These are phyloP conservation scores for Oryza meyeriana DNA, from an alignment of 176 grass and related monocot species.

Conservation along the genomic window DNA sequence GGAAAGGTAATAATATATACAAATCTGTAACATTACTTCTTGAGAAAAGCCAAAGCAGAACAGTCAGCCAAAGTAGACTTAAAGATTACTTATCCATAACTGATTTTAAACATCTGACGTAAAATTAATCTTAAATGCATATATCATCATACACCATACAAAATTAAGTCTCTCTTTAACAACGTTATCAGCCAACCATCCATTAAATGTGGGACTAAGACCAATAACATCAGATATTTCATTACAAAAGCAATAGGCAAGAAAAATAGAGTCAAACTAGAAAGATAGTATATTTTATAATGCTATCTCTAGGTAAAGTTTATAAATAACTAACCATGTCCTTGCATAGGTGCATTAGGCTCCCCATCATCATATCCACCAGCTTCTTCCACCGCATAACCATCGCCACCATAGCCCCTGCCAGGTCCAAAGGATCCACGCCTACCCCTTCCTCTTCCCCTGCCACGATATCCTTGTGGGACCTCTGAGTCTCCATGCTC, in stretches of 20 bases:
- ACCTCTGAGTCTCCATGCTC: slow-evolving; percentile 28
- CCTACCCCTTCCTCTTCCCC: slow-evolving; percentile 44
- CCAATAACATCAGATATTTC: background rate
- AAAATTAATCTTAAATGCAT: background rate
- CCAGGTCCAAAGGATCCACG: slow-evolving; percentile 47
- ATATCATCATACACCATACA: background rate
- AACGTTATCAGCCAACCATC: background rate
- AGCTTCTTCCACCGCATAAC: slow-evolving; percentile 33
- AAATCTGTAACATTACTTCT: background rate
- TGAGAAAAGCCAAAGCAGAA: background rate
- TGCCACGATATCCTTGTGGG: slow-evolving; percentile 37
- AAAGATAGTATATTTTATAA: background rate
- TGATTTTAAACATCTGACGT: background rate
- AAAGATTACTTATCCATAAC: background rate
- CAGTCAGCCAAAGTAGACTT: too few relatives aligned
- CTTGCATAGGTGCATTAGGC: slow-evolving; percentile 37
- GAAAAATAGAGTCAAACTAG: background rate
- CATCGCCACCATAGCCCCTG: slow-evolving; percentile 43
- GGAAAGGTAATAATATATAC: background rate
- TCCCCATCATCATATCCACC: slow-evolving; percentile 45
- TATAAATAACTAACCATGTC: slow-evolving; percentile 40
- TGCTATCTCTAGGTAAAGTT: background rate
- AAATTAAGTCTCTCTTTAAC: background rate
- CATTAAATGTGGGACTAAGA: background rate
- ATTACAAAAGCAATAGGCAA: background rate